These are phyloP conservation scores for Scheffersomyces lignicola DNA, from an alignment of 1,139 yeast species.

Conservation along the genomic window DNA sequence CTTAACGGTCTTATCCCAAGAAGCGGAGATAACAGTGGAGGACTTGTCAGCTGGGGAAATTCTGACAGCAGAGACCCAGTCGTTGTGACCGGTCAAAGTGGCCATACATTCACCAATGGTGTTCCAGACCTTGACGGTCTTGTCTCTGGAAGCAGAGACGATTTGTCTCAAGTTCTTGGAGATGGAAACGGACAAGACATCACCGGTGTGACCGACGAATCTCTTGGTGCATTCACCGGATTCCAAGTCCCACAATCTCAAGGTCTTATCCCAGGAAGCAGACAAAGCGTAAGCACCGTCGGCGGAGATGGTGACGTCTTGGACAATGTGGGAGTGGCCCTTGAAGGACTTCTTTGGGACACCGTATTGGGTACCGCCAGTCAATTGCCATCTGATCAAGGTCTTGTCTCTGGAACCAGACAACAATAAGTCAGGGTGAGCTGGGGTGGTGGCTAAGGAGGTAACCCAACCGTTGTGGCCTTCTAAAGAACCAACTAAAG, in stretches of 20 bases:
- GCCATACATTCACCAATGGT: constrained; percentile 97
- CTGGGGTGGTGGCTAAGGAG: constrained; percentile 96
- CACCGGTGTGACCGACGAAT: constrained; percentile 98
- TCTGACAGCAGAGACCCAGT: constrained; percentile 99
- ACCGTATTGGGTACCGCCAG: constrained; percentile 94
- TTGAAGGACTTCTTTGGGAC: constrained; percentile 95
- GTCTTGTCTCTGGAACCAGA: constrained; percentile 99
- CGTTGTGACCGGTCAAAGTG: constrained; percentile 93
- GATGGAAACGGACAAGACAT: constrained; percentile 95
- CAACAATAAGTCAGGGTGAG: constrained; percentile 96
- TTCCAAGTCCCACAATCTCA: constrained; percentile 97
- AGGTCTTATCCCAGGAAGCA: constrained; percentile 99
- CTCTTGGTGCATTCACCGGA: constrained; percentile 94
- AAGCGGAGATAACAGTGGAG: constrained; percentile 91
- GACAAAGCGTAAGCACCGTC: constrained; percentile 99
- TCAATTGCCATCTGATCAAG: constrained; percentile 97
- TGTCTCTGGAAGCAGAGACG: constrained; percentile 98
- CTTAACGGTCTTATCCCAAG: constrained; percentile 99
- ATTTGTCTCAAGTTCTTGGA: constrained; percentile 97
- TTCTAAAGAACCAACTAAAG: constrained; percentile 99
- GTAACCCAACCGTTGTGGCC: constrained; percentile 92
- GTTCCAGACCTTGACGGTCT: constrained; percentile 99
- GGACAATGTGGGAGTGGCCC: constrained; percentile 99
- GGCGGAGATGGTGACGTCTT: constrained; percentile 96
- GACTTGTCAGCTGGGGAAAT: constrained; percentile 79